A percentile compares a stretch with the other conserved stretches of the same genome.
Conservation (phyloP, 257 asterid species). For the Cinchona pubescens region DNA sequence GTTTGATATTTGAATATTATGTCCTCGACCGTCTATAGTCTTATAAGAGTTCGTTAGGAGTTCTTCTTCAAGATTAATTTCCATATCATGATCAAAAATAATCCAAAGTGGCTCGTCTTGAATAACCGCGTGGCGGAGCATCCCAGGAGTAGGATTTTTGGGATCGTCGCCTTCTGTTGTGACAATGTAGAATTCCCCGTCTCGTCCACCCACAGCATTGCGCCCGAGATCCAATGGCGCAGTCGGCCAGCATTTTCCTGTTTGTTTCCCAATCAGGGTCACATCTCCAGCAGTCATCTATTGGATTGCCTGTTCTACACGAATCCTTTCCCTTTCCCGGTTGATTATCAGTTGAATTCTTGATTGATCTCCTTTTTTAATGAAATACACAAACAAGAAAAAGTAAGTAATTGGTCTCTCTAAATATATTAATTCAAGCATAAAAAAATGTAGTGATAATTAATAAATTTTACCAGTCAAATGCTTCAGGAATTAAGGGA, state of each 20-base stretch:
- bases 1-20: slow-evolving; percentile 40
- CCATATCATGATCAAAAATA: slow-evolving; percentile 59
- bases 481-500: slow-evolving; percentile 1
- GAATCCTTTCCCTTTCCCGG: slow-evolving; percentile 10
- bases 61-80: slow-evolving; percentile 42
- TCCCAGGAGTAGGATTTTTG: slow-evolving; percentile 48
- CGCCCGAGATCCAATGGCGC: slow-evolving; percentile 63
- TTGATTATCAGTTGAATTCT: slow-evolving; percentile 23
- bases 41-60: slow-evolving; percentile 65
- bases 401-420: not conserved
- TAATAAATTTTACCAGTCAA: slow-evolving; percentile 19
- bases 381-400: not conserved
- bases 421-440: too few relatives aligned
- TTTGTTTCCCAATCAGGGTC: slow-evolving; percentile 67
- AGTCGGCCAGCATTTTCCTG: slow-evolving; percentile 56
- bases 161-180: slow-evolving; percentile 52
- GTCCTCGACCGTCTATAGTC: slow-evolving; percentile 77
- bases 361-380: slow-evolving; percentile 14
- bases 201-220: slow-evolving; percentile 58
- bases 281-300: slow-evolving; percentile 72
- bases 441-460: not conserved
- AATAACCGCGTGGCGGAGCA: slow-evolving; percentile 63
- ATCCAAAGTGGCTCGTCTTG: slow-evolving; percentile 69
- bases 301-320: slow-evolving; percentile 60
- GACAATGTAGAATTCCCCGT: slow-evolving; percentile 56